Evolutionary conservation across 345 rosid species (phyloP).

Genomic region (Adansonia digitata): DNA sequence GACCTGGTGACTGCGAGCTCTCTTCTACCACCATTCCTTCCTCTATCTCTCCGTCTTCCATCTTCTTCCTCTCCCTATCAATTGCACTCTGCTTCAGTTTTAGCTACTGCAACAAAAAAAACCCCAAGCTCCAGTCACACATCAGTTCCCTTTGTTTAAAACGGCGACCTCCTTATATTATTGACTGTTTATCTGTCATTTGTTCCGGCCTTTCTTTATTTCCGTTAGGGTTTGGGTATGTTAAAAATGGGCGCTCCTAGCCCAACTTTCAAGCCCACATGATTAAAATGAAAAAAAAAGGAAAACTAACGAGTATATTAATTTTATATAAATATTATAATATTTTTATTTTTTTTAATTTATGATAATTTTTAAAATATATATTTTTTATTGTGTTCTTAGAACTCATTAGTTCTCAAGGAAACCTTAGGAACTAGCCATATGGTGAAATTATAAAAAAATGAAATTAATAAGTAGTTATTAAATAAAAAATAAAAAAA

Average conservation of each 20-base stretch:
- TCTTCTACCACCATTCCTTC: constrained; percentile 54
- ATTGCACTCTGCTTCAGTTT: constrained; percentile 4
- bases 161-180: background rate
- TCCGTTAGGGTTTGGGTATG: background rate
- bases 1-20: constrained; percentile 13
- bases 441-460: too few species aligned
- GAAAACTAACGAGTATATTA: too few species aligned
- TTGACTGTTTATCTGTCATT: background rate
- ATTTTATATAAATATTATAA: too few species aligned
- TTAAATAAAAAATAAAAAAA: too few species aligned
- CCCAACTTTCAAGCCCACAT: background rate
- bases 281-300: too few species aligned
- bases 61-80: constrained; percentile 6
- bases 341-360: too few species aligned
- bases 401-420: too few species aligned
- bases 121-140: background rate
- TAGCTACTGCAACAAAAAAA: background rate
- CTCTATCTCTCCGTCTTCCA: constrained; percentile 97
- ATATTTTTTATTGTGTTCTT: too few species aligned
- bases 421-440: too few species aligned
- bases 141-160: background rate
- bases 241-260: background rate
- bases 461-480: too few species aligned
- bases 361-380: too few species aligned
- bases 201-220: background rate